These are phyloP conservation scores for Mycena chlorophos DNA, from an alignment of 768 basidiomycete species.

Conservation along the genomic window DNA sequence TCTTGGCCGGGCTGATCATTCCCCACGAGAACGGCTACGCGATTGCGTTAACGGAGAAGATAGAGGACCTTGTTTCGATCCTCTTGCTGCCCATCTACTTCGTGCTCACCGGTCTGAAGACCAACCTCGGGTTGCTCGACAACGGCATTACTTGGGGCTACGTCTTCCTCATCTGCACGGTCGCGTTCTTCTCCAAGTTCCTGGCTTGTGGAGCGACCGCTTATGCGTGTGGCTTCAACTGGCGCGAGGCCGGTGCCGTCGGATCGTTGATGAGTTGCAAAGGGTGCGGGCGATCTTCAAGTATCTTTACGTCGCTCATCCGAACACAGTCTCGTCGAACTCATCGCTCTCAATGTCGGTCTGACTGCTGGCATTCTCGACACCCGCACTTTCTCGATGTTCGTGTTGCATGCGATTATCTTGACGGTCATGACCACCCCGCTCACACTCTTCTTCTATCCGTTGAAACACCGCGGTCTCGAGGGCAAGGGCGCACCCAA, in stretches of 20 bases:
- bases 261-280: constrained; percentile 91
- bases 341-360: constrained; percentile 91
- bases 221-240: constrained; percentile 59
- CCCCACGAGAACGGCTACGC: constrained; percentile 83
- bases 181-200: constrained; percentile 83
- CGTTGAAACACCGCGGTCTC: constrained; percentile 53
- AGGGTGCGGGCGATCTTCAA: constrained; percentile 53
- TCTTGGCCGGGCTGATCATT: constrained; percentile 78
- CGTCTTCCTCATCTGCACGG: constrained; percentile 66
- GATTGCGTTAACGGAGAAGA: constrained; percentile 76
- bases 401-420: constrained; percentile 76
- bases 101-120: constrained; percentile 72
- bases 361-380: constrained; percentile 64
- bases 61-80: constrained; percentile 84
- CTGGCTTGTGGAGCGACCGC: constrained; percentile 64
- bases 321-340: constrained; percentile 63
- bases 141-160: constrained; percentile 82
- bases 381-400: constrained; percentile 80
- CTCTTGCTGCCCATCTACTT: constrained; percentile 83
- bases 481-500: constrained; percentile 20
- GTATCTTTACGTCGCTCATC: background rate
- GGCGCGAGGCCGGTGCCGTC: constrained; percentile 79
- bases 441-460: constrained; percentile 76
- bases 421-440: constrained; percentile 87
- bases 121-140: constrained; percentile 77